Percentiles rank a stretch among this genome's conserved stretches.
phyloP scores from a whole-genome alignment of 2,329 filamentous ascomycete species.

The Fusarium secorum region DNA sequence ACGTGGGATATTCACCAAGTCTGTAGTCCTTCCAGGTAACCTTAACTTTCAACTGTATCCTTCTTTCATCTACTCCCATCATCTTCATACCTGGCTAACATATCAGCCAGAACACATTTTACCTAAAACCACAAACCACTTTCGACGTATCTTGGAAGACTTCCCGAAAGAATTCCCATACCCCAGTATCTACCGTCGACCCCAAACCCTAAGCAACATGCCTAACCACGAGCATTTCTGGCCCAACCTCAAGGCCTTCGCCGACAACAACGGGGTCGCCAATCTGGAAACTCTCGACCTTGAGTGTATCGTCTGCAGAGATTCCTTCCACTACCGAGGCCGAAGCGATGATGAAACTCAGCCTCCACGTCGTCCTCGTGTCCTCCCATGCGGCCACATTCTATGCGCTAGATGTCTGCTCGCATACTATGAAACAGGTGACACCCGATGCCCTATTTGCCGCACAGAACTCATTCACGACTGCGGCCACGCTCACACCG shows the following conservation, averaged over 20 bases:
- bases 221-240: neutral
- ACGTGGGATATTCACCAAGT: neutral
- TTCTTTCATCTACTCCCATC: neutral
- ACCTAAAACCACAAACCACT: neutral
- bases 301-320: neutral
- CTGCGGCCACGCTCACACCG: neutral
- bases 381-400: neutral
- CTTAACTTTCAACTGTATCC: neutral
- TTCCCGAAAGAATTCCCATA: neutral
- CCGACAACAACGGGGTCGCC: neutral
- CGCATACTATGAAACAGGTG: neutral
- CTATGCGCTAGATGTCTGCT: neutral
- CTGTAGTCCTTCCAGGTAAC: neutral
- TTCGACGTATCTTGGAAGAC: neutral
- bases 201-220: neutral
- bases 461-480: neutral
- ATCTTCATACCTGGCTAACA: neutral
- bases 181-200: accelerated
- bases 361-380: neutral
- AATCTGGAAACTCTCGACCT: neutral
- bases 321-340: neutral
- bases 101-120: accelerated
- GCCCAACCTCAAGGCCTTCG: neutral
- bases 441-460: neutral
- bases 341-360: neutral